Base-by-base conservation (phyloP, 768 basidiomycete genomes). In the Ephemerocybe angulata region DNA sequence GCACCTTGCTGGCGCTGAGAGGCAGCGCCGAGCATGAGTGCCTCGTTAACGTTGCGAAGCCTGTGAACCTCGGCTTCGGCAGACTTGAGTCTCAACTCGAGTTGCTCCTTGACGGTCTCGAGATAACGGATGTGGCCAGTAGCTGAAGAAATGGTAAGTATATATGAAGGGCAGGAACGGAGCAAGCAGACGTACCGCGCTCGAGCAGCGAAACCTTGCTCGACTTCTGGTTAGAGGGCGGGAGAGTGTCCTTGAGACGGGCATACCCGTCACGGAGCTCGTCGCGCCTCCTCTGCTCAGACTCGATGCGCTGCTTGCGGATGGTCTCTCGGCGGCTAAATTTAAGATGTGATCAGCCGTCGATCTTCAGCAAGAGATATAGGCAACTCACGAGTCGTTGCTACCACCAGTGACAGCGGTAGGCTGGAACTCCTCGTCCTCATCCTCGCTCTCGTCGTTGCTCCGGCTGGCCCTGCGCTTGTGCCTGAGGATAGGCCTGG, bases 251-350 rank as follows among this genome's bases (percentile, higher is more conserved):
- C 82, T 92, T 93, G 75, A 96, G 85, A 55, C 88, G 83, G 63
- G 86, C 83, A 73, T 95, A 96, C 57, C 91, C 93, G 54, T 96
- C 93, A 53, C 93, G 80, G 67, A 96, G 88, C 73, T 96, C 93
- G 64, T 95, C 92, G 35, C 93, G 84, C 62, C 93, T 82, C 61
- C 92, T 79, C 78, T 95, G 90, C 77, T 93, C 91, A 24, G 90
- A 92, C 78, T 93, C 91, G 76, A 93, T 93, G 72, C 91, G 89
- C 76, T 93, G 90, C 67, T 85, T 85, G 68, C 91, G 89, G 64
- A 93, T 90, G 53, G 90, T 89, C 77, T 93, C 91, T 67, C 91
- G 88, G 71, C 90, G 90, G 43, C 81, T 80, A 61, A 38, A 60
- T 27, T n/a, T 27, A 42, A 7, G 37, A 47, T 30, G 29, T 46